Evolutionary conservation across 73 alveolate genomes (phyloP).

Genomic region (Durusdinium trenchii): DNA sequence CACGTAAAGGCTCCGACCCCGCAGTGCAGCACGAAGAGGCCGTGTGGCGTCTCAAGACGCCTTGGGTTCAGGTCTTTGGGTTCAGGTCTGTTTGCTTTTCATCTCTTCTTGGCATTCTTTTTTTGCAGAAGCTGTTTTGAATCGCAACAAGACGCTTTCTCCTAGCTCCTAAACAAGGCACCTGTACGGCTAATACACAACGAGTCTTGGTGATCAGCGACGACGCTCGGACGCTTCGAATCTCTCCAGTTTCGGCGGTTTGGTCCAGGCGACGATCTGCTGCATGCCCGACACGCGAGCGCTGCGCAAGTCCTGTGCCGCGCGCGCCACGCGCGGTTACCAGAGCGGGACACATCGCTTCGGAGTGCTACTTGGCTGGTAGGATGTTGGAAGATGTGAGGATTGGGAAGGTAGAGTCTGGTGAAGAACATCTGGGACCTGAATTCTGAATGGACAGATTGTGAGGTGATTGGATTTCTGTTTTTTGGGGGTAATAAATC

Average conservation of each 20-base stretch:
- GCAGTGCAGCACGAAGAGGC: constrained; percentile 59
- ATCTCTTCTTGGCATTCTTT: not conserved
- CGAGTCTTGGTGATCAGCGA: not conserved
- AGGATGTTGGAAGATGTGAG: not conserved
- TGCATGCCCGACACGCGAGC: constrained; percentile 55
- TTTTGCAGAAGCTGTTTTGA: not conserved
- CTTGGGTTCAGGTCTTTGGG: not conserved
- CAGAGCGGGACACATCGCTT: constrained; percentile 82
- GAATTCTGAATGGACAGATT: not conserved
- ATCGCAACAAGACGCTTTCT: no score
- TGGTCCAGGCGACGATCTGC: constrained; percentile 39
- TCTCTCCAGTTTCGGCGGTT: not conserved
- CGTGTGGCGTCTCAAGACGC: not conserved
- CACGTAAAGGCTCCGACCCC: constrained; percentile 48
- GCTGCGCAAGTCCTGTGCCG: constrained; percentile 21
- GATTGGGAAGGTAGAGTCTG: not conserved
- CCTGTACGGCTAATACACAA: no score
- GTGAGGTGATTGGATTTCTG: not conserved
- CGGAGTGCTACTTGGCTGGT: constrained; percentile 33
- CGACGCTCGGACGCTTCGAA: not conserved
- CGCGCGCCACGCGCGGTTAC: constrained; percentile 83
- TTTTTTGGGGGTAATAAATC: not conserved
- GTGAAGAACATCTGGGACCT: not conserved
- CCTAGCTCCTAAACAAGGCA: no score
- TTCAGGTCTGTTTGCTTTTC: not conserved